Base-by-base conservation (phyloP, 169 alveolate genomes). In the Plasmodium ovale region DNA sequence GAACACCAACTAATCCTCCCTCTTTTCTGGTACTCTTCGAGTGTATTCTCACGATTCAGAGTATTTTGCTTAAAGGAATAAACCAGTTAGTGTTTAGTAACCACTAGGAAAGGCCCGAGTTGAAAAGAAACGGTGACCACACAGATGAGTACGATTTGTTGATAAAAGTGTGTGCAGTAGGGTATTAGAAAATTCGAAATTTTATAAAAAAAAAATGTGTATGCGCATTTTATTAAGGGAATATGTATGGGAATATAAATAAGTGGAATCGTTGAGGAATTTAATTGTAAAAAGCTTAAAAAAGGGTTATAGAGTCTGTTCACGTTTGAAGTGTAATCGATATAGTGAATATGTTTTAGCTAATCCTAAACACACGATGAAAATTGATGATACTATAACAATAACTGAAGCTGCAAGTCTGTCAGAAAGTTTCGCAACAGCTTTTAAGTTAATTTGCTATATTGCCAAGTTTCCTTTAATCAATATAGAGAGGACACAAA, bases 221-320 rank as follows among this genome's bases (percentile, higher is more conserved):
- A 67, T 42, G 21, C 58, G 0, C 12, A 16, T 21, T 67, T 67
- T 19, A 56, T 60, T 3, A 67, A 4, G 14, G 60, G 14, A 6
- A 37, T 37, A 44, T 19, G 42, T 67, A n/a, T 67, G 27, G 77
- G 77, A 0, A 12, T 67, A 12, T 56, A 67, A 67, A 39, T 67
- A n/a, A 67, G 77, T 67, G 77, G 77, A 1, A 35, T 67, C 16
- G 60, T 67, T 19, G 77, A 67, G 16, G 77, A 67, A 19, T 67
- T 60, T 33, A 67, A 37, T 67, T 37, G 77, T 37, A 35, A 67
- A 37, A 6, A 16, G 5, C 39, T 67, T 67, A 35, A 37, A 16
- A n/a, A 67, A 67, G 39, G 39, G 39, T 67, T 56, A 67, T 19
- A 33, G 12, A 1, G 77, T 67, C 5, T 67, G 77, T 37, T 67